Conservation (phyloP, 2,329 filamentous ascomycete species). For the Trichoderma atroviride region DNA sequence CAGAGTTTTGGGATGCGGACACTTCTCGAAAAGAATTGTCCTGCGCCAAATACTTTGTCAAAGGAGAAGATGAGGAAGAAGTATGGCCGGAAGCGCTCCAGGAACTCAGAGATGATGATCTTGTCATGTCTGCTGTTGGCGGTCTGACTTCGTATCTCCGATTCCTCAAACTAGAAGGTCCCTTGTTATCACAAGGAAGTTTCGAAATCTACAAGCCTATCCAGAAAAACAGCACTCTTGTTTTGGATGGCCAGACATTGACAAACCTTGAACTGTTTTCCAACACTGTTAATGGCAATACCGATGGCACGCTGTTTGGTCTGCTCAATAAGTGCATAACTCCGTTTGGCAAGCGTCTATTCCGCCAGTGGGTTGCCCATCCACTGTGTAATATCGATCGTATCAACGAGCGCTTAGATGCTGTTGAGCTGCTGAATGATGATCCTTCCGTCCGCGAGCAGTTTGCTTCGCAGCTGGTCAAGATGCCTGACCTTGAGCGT, state of each 20-base stretch:
- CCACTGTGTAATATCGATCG: constrained; percentile 82
- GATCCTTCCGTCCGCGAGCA: constrained; percentile 80
- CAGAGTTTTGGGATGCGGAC: constrained; percentile 91
- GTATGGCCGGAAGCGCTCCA: constrained; percentile 76
- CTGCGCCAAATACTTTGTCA: constrained; percentile 75
- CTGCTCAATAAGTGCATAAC: constrained; percentile 94
- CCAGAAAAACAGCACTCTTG: constrained; percentile 82
- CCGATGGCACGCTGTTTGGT: constrained; percentile 84
- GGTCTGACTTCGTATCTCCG: constrained; percentile 86
- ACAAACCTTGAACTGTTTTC: constrained; percentile 98
- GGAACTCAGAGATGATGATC: constrained; percentile 73
- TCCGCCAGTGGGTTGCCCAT: constrained; percentile 97
- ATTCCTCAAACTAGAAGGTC: constrained; percentile 83
- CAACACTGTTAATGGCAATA: constrained; percentile 84
- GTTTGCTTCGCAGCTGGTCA: constrained; percentile 84
- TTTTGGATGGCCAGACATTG: constrained; percentile 92
- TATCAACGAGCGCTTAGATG: constrained; percentile 93
- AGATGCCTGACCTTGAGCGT: constrained; percentile 91
- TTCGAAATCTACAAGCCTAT: constrained; percentile 94
- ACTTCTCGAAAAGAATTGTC: constrained; percentile 79
- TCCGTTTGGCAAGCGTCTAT: constrained; percentile 93
- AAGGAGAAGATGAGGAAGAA: constrained; percentile 58
- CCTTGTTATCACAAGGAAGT: constrained; percentile 84
- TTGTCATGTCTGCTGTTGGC: constrained; percentile 88
- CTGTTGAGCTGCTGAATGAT: constrained; percentile 88